Evolutionary conservation across 2,329 filamentous ascomycete genomes (phyloP).

Genomic region (Cordyceps pruinosa): DNA sequence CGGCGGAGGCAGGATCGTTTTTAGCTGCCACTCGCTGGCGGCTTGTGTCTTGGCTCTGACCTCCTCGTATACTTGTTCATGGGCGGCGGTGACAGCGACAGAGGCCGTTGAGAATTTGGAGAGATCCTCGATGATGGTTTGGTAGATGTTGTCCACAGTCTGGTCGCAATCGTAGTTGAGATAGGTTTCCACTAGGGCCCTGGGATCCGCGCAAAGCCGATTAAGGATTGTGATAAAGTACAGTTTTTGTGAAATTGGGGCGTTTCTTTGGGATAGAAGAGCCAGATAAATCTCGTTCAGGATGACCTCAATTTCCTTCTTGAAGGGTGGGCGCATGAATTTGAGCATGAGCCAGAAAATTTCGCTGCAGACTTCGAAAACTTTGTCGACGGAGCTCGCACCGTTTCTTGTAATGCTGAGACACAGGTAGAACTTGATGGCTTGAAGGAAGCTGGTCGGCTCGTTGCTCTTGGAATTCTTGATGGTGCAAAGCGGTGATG

Average conservation of each 20-base stretch:
- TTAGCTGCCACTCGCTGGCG: slow-evolving; percentile 74
- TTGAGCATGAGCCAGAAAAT: slow-evolving; percentile 98
- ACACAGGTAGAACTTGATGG: slow-evolving; percentile 94
- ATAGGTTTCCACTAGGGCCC: slow-evolving; percentile 88
- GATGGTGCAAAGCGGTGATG: slow-evolving; percentile 86
- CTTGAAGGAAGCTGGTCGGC: slow-evolving; percentile 84
- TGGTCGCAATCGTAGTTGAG: slow-evolving; percentile 97
- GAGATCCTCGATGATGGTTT: slow-evolving; percentile 87
- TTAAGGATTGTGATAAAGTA: slow-evolving; percentile 84
- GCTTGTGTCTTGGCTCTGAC: slow-evolving; percentile 55
- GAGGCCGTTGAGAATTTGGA: slow-evolving; percentile 79
- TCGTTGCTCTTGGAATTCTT: slow-evolving; percentile 84
- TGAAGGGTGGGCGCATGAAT: slow-evolving; percentile 86
- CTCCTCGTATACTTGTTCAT: slow-evolving; percentile 85
- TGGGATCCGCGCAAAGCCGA: slow-evolving; percentile 75
- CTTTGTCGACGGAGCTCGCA: slow-evolving; percentile 80
- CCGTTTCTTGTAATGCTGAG: slow-evolving; percentile 92
- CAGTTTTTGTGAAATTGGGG: slow-evolving; percentile 83
- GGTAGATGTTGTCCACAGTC: slow-evolving; percentile 94
- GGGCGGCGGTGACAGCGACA: slow-evolving; percentile 63
- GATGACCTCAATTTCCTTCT: slow-evolving; percentile 98
- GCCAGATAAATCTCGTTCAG: slow-evolving; percentile 95
- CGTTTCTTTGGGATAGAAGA: slow-evolving; percentile 79
- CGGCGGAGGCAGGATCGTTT: slow-evolving; percentile 77
- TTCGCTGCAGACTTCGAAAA: slow-evolving; percentile 94